Conservation (phyloP, 768 basidiomycete genomes). For the Auriculariales sp. region DNA sequence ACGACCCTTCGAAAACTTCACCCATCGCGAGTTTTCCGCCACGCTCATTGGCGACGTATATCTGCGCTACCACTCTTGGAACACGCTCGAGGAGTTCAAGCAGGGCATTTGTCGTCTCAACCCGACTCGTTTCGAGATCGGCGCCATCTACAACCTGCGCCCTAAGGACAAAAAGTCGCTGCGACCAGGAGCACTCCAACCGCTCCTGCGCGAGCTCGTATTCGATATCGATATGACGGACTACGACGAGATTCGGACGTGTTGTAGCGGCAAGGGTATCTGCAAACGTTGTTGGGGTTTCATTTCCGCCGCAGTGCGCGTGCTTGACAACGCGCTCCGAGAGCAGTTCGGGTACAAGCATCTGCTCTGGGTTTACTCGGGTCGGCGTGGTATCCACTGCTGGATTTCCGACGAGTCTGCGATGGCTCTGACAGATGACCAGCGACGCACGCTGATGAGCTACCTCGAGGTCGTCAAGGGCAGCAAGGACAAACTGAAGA, state of each 20-base stretch:
- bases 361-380: constrained; percentile 96
- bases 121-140: constrained; percentile 93
- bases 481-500: constrained; percentile 68
- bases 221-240: constrained; percentile 99
- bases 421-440: constrained; percentile 80
- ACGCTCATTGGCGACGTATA: constrained; percentile 86
- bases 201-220: constrained; percentile 79
- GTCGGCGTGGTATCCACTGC: constrained; percentile 93
- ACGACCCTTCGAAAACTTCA: constrained; percentile 64
- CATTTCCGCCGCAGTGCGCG: constrained; percentile 81
- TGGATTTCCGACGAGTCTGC: constrained; percentile 91
- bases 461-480: constrained; percentile 77
- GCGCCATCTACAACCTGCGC: constrained; percentile 84
- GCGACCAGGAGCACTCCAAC: constrained; percentile 50
- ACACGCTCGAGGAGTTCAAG: constrained; percentile 75
- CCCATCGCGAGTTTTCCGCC: constrained; percentile 91
- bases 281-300: constrained; percentile 91
- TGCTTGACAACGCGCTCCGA: constrained; percentile 64
- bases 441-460: constrained; percentile 72
- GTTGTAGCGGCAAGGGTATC: constrained; percentile 82
- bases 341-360: constrained; percentile 85
- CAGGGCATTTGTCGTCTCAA: constrained; percentile 73
- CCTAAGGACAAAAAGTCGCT: constrained; percentile 82
- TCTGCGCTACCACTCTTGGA: constrained; percentile 88
- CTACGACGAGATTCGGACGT: constrained; percentile 90